Evolutionary conservation across 2,329 filamentous ascomycete species (phyloP), one percentile per base, ranked within the genome.

Genomic region (Lecanicillium sp.): DNA sequence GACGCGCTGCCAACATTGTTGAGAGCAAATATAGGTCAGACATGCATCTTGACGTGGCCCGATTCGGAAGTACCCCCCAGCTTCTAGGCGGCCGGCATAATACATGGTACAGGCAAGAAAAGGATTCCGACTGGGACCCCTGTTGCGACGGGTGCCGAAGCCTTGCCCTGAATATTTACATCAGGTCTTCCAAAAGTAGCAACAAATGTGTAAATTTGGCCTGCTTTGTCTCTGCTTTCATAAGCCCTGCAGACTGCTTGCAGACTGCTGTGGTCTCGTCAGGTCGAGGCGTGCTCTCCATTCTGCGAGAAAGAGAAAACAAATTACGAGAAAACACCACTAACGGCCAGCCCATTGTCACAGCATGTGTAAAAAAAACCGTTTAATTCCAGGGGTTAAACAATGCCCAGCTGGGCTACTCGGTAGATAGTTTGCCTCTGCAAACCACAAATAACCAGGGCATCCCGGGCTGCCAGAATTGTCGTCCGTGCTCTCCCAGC

Each of bases 41-140:
- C 32, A 44, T 44, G 42, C 42, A 44, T 36, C 27, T 37, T 29
- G 32, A 21, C 42, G 23, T 37, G 32, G 42, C 23, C 32, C n/a
- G 29, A 21, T 37, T 15, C 15, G 15, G 17, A n/a, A n/a, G n/a
- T n/a, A 21, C 37, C 32, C 11, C 12, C 15, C 15, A 27, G 23
- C 21, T 35, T 12, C 30, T 24, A 20, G 8, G 7, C 23, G n/a
- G n/a, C n/a, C n/a, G n/a, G n/a, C n/a, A n/a, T n/a, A n/a, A n/a
- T n/a, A n/a, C n/a, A 15, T 15, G 24, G 15, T 15, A 21, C 21
- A 24, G 33, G 9, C 2, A n/a, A 15, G 10, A 20, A 24, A 35
- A 44, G n/a, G 41, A 35, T 27, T 15, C 21, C 17, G 33, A n/a
- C 4, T 29, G 29, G 41, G 17, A 8, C 12, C 23, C 8, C n/a